Evolutionary conservation across 495 filamentous ascomycete genomes (phyloP).

Genomic region (Penicillium ochrochloron): DNA sequence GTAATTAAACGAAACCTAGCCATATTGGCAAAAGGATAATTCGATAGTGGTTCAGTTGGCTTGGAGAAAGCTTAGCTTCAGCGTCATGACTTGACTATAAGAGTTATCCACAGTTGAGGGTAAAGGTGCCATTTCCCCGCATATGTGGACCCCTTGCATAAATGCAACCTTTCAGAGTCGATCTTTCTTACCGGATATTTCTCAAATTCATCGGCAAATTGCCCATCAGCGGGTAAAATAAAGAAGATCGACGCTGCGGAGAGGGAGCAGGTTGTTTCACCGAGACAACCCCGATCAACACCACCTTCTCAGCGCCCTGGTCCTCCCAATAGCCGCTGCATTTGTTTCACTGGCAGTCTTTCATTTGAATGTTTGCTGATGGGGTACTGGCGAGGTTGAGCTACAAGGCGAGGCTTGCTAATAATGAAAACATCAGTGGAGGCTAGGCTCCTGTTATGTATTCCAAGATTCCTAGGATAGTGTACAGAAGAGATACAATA

Average conservation of each 20-base stretch:
- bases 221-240: slow-evolving; percentile 13
- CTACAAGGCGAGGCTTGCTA: background rate
- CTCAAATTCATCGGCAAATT: slow-evolving; percentile 6
- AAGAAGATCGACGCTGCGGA: slow-evolving; percentile 19
- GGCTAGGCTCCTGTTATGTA: background rate
- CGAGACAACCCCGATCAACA: slow-evolving; percentile 13
- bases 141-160: slow-evolving; percentile 2
- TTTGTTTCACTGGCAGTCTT: background rate
- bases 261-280: slow-evolving; percentile 14
- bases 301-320: background rate
- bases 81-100: background rate
- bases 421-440: background rate
- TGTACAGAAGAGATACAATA: background rate
- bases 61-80: background rate
- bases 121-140: slow-evolving; percentile 26
- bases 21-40: background rate
- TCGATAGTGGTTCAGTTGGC: background rate
- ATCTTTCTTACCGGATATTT: slow-evolving; percentile 21
- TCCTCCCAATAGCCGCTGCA: background rate
- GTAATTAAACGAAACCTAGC: background rate
- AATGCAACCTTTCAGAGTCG: slow-evolving; percentile 6
- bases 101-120: background rate
- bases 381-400: background rate
- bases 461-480: background rate
- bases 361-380: background rate